Evolutionary conservation across 345 rosid species (phyloP).

Genomic region (Trapa bicornis): DNA sequence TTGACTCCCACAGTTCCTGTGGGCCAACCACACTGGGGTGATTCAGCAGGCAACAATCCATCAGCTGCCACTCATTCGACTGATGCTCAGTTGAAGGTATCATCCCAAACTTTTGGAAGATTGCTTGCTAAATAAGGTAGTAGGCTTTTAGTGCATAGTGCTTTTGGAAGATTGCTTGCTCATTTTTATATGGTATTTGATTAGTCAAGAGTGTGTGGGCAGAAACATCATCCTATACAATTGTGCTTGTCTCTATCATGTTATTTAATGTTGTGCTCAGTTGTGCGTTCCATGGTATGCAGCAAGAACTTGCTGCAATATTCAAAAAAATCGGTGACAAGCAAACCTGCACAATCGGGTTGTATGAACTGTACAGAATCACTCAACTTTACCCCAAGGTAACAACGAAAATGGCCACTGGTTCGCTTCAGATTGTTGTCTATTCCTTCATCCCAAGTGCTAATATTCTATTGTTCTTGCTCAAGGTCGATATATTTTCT

Average conservation of each 20-base stretch:
- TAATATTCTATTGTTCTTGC: conserved; percentile 3
- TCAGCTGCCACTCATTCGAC: conserved; percentile 66
- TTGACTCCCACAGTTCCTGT: conserved; percentile 80
- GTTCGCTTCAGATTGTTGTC: not conserved
- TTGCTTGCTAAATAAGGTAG: not conserved
- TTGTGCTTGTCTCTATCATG: not conserved
- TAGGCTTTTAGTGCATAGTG: too few species aligned
- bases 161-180: too few species aligned
- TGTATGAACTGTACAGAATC: conserved; percentile 86
- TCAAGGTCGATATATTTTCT: conserved; percentile 86
- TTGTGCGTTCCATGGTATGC: conserved; percentile 7
- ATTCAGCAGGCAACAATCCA: conserved; percentile 75
- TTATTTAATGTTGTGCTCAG: not conserved
- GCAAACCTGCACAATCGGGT: conserved; percentile 89
- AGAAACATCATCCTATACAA: not conserved
- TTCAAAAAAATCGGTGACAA: conserved; percentile 98
- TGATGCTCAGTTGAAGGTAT: conserved; percentile 87
- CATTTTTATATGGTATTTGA: too few species aligned
- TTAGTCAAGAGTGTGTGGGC: too few species aligned
- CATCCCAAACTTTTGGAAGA: not conserved
- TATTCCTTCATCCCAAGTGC: not conserved
- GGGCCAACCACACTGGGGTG: conserved; percentile 94
- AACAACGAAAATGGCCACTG: not conserved
- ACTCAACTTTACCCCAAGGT: conserved; percentile 95
- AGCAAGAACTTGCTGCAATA: conserved; percentile 99